These are phyloP conservation scores for Pyrenophora tritici-repentis DNA, from an alignment of 2,329 filamentous ascomycete genomes.

Conservation along the genomic window DNA sequence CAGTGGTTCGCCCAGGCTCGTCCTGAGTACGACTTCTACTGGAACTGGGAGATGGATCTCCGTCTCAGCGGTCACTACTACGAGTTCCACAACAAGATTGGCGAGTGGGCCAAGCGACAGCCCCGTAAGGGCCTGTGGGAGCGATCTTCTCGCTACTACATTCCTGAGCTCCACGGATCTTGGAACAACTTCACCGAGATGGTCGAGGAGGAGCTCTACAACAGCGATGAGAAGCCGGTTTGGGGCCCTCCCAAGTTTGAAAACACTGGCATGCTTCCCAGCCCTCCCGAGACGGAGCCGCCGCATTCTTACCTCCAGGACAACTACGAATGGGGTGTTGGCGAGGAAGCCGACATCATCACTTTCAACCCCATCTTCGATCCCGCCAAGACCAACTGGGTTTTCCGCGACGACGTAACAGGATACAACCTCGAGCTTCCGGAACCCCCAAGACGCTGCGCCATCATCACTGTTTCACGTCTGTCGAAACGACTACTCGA, in stretches of 20 bases:
- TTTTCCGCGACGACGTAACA: slow-evolving; percentile 70
- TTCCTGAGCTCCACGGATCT: slow-evolving; percentile 69
- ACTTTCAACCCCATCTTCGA: slow-evolving; percentile 81
- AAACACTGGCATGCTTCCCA: slow-evolving; percentile 58
- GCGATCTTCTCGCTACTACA: slow-evolving; percentile 73
- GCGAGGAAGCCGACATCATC: slow-evolving; percentile 75
- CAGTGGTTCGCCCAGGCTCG: slow-evolving; percentile 59
- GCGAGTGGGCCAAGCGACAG: slow-evolving; percentile 67
- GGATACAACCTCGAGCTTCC: slow-evolving; percentile 62
- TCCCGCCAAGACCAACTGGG: slow-evolving; percentile 72
- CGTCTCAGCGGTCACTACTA: slow-evolving; percentile 82
- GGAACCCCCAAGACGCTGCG: slow-evolving; percentile 71
- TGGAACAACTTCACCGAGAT: slow-evolving; percentile 70
- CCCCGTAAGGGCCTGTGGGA: slow-evolving; percentile 77
- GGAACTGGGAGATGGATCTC: slow-evolving; percentile 92
- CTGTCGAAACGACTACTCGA: slow-evolving; percentile 73
- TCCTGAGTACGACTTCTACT: slow-evolving; percentile 61
- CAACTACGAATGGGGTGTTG: slow-evolving; percentile 75
- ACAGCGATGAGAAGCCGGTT: slow-evolving; percentile 57
- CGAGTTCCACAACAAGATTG: slow-evolving; percentile 72
- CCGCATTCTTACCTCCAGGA: slow-evolving; percentile 65
- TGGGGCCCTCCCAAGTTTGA: slow-evolving; percentile 65
- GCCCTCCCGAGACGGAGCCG: slow-evolving; percentile 67
- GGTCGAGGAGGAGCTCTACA: slow-evolving; percentile 64
- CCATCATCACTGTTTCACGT: slow-evolving; percentile 78